Conservation (phyloP, 148 eudicot species). For the Rhododendron molle region DNA sequence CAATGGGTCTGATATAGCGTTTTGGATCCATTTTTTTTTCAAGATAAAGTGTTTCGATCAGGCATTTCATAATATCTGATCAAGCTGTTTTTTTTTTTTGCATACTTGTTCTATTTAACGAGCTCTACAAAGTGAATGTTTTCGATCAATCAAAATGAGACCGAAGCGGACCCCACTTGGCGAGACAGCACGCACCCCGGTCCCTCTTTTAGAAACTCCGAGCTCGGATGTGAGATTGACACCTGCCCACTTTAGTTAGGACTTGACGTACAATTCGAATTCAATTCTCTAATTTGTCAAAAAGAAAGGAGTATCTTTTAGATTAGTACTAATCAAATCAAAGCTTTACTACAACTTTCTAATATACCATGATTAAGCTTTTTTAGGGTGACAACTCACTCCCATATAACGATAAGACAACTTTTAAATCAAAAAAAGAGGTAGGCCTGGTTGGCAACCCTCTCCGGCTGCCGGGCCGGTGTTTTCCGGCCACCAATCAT, state of each 20-base stretch:
- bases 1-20: no score
- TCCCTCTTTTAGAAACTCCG: no score
- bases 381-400: slow-evolving; percentile 23
- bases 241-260: neutral
- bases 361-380: slow-evolving; percentile 16
- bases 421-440: neutral
- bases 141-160: no score
- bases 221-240: neutral
- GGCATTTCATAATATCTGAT: no score
- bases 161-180: no score
- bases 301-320: neutral
- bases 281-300: neutral
- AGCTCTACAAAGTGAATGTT: no score
- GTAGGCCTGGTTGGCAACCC: neutral
- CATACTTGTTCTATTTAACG: no score
- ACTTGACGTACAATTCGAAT: neutral
- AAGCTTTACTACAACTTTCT: slow-evolving; percentile 17
- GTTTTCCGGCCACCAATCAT: slow-evolving; percentile 29
- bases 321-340: slow-evolving; percentile 13
- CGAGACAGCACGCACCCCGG: no score
- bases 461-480: neutral
- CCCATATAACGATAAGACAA: slow-evolving; percentile 14
- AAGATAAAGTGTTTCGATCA: no score
- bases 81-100: no score
- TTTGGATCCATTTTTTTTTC: no score